Base-by-base conservation (phyloP, 768 basidiomycete species). In the Kwoniella mangroviensis region DNA sequence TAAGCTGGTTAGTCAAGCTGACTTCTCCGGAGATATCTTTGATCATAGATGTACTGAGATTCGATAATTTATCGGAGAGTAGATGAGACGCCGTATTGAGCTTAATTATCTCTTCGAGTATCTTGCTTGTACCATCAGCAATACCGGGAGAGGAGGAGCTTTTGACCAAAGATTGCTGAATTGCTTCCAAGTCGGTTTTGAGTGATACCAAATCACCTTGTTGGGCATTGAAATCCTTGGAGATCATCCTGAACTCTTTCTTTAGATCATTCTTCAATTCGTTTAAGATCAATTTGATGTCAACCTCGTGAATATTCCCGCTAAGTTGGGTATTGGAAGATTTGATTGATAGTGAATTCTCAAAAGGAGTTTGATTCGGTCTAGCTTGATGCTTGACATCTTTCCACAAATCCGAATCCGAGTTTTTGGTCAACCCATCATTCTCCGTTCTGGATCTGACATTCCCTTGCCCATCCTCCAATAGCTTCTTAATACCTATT, bases 231-330 rank as follows among this genome's bases (percentile, higher is more conserved):
- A 42, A 60, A 43, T 60, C 58, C 42, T 42, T 41, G 17, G 58
- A 34, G 1, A 60, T 60, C 58, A 60, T 60, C 22, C 58, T 60
- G 12, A 60, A 60, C 42, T 60, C 58, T n/a, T 60, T 60, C 40
- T 60, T 60, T 2, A 60, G 22, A n/a, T 60, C 34, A 40, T 26
- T 17, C 15, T 9, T 15, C 24, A 58, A 7, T 17, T 41, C 34
- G 13, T 34, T 58, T 0, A 17, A 13, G 12, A 17, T 19, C 45
- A 6, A 49, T 17, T 19, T 60, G 40, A 41, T 45, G 19, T 42
- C 19, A 9, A 43, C 58, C 41, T 60, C 22, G 15, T 21, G 3
- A 4, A 60, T 41, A 24, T 15, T 60, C 2, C 19, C 42, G 6
- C 6, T 21, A 45, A 34, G 34, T 7, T 5, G 34, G 34, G 34